These are phyloP conservation scores for Penicillium brevicompactum DNA, from an alignment of 2,329 filamentous ascomycete genomes.

Conservation along the genomic window DNA sequence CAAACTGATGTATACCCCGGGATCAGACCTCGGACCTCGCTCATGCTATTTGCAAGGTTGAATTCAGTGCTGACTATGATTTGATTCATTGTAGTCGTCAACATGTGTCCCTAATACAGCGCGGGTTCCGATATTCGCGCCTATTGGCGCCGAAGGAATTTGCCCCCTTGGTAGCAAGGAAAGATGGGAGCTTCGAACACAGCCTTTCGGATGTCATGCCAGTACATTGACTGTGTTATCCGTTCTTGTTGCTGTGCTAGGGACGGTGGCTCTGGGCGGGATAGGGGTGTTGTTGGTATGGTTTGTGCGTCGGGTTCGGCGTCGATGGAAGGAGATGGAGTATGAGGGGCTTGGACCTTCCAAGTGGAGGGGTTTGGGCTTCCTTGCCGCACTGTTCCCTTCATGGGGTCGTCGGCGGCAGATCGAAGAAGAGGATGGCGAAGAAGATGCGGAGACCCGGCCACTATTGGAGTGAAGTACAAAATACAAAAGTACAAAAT, in stretches of 20 bases:
- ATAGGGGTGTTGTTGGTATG: constrained; percentile 20
- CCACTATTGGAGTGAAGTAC: constrained; percentile 27
- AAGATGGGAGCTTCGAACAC: constrained; percentile 45
- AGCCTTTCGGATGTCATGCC: constrained; percentile 43
- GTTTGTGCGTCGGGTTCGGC: constrained; percentile 12
- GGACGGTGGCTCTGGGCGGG: constrained; percentile 29
- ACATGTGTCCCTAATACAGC: constrained; percentile 43
- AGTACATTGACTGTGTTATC: constrained; percentile 45
- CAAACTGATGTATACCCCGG: not conserved
- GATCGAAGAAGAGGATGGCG: constrained; percentile 6
- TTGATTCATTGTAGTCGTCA: constrained; percentile 32
- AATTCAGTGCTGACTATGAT: not conserved
- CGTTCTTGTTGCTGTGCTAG: constrained; percentile 33
- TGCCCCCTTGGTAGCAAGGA: constrained; percentile 44
- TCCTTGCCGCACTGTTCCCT: not conserved
- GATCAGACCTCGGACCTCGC: not conserved
- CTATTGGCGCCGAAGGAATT: constrained; percentile 36
- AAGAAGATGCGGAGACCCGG: constrained; percentile 23
- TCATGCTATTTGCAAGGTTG: not conserved
- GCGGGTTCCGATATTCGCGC: constrained; percentile 41
- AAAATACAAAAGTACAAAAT: not conserved
- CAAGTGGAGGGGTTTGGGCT: not conserved
- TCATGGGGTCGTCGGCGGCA: not conserved
- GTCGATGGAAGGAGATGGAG: constrained; percentile 15
- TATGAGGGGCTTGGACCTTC: constrained; percentile 4